Evolutionary conservation across 1,139 yeast genomes (phyloP).

Genomic region (Chernovozyma sophiae-reginae): DNA sequence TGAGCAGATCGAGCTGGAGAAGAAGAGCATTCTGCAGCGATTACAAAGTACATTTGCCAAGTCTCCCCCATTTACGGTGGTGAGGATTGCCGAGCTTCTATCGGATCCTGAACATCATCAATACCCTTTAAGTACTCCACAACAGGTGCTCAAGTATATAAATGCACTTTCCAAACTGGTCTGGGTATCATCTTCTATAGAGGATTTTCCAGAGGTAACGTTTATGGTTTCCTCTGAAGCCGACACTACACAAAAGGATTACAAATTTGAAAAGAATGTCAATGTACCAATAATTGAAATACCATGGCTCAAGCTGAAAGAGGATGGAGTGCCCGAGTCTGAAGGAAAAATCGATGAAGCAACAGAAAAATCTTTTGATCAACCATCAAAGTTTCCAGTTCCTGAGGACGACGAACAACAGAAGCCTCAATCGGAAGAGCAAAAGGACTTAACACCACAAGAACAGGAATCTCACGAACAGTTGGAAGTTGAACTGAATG

Average conservation of each 20-base stretch:
- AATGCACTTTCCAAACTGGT: constrained; percentile 27
- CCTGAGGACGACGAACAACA: neutral
- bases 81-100: constrained; percentile 53
- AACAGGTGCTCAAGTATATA: constrained; percentile 26
- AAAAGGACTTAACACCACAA: neutral
- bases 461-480: neutral
- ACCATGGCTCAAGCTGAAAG: constrained; percentile 30
- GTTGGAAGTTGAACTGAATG: neutral
- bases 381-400: neutral
- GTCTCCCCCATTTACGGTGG: constrained; percentile 57
- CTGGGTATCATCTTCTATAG: constrained; percentile 24
- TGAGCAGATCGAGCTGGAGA: constrained; percentile 11
- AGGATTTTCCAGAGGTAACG: constrained; percentile 21
- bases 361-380: too few relatives aligned
- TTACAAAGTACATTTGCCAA: constrained; percentile 18
- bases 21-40: neutral
- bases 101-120: constrained; percentile 31
- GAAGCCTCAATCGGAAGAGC: neutral
- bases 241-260: constrained; percentile 1
- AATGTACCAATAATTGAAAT: constrained; percentile 32
- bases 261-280: constrained; percentile 4
- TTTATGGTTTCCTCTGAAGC: constrained; percentile 9
- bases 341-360: neutral
- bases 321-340: too few relatives aligned
- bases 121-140: constrained; percentile 25